phyloP scores from a whole-genome alignment of 1,139 yeast genomes.

The Entelexis paramagnoliae region DNA sequence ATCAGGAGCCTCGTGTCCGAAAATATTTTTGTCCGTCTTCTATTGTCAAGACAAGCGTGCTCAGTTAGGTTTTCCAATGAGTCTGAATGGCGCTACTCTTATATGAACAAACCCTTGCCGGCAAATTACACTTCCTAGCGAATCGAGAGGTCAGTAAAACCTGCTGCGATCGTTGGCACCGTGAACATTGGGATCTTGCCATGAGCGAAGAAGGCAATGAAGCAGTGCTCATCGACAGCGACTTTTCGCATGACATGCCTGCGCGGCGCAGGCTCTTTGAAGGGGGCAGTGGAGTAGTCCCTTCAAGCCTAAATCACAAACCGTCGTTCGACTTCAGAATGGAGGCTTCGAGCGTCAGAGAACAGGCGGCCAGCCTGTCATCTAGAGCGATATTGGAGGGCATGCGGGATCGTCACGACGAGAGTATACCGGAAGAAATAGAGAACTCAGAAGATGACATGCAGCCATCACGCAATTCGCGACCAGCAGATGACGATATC shows the following conservation, averaged over 20 bases:
- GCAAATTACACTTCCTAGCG: background rate
- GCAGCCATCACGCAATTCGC: background rate
- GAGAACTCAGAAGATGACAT: background rate
- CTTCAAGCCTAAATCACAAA: constrained; percentile 10
- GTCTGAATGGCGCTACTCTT: too few relatives aligned
- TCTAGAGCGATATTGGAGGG: constrained; percentile 45
- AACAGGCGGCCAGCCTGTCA: constrained; percentile 55
- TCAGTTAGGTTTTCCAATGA: too few relatives aligned
- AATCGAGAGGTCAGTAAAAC: background rate
- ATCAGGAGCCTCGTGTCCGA: too few relatives aligned
- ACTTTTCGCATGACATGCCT: constrained; percentile 10
- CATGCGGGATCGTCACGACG: constrained; percentile 13
- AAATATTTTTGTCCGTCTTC: too few relatives aligned
- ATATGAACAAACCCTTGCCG: background rate
- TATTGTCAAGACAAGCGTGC: too few relatives aligned
- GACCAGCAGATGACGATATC: background rate
- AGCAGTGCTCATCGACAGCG: background rate
- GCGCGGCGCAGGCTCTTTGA: constrained; percentile 21
- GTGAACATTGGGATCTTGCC: background rate
- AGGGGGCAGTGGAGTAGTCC: constrained; percentile 15
- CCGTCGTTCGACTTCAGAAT: constrained; percentile 11
- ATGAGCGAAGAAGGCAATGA: constrained; percentile 3
- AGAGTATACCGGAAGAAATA: background rate
- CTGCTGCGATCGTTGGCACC: background rate
- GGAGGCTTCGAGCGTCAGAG: constrained; percentile 39